These are phyloP conservation scores for Pinus albicaulis DNA, from an alignment of 75 land plant genomes.

Conservation along the genomic window DNA sequence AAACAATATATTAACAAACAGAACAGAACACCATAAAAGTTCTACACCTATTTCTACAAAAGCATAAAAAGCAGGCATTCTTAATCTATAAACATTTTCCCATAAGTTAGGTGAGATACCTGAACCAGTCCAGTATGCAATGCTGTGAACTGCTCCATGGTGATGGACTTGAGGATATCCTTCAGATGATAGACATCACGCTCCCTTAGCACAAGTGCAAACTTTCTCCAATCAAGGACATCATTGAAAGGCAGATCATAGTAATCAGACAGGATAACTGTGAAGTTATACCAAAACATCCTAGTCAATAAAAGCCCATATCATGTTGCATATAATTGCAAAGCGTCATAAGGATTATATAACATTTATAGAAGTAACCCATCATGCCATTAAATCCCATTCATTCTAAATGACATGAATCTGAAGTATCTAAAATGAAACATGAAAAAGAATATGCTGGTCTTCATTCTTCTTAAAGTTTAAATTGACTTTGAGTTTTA, in stretches of 20 bases:
- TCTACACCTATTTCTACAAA: neutral
- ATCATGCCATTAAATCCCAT: no score
- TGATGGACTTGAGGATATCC: constrained; percentile 55
- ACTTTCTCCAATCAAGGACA: constrained; percentile 80
- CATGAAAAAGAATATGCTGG: neutral
- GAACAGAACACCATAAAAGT: neutral
- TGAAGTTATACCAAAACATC: constrained; percentile 9
- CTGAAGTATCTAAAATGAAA: neutral
- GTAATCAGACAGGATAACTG: constrained; percentile 84
- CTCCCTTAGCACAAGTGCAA: constrained; percentile 68
- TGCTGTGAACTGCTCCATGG: constrained; percentile 43
- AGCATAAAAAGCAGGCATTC: constrained; percentile 8
- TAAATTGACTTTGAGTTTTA: neutral
- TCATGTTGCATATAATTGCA: neutral
- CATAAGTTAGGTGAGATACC: constrained; percentile 22
- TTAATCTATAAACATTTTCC: neutral
- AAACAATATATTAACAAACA: no score
- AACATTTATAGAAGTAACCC: no score
- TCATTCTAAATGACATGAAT: neutral
- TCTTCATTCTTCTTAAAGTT: neutral
- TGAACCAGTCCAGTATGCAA: constrained; percentile 54
- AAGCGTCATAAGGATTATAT: no score
- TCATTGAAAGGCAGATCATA: constrained; percentile 97
- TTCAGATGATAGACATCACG: constrained; percentile 74
- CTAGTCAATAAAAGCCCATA: neutral